Conservation (phyloP, 2,329 filamentous ascomycete genomes). For the Tolypocladium endophyticum region DNA sequence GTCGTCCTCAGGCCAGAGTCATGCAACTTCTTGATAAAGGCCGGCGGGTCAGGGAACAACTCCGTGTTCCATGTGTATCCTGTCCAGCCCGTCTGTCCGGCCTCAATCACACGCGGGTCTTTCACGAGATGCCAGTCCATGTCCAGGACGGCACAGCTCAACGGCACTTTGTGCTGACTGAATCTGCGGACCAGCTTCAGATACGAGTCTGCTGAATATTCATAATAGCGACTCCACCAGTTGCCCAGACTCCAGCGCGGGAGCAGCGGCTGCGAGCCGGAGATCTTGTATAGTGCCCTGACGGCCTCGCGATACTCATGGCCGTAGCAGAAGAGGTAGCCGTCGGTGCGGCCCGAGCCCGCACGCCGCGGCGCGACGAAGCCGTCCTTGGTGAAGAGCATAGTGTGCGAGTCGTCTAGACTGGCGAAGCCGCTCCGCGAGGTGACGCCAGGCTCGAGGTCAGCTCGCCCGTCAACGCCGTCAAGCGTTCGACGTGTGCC, state of each 20-base stretch:
- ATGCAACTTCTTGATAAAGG: constrained; percentile 41
- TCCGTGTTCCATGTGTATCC: constrained; percentile 7
- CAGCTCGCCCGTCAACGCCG: constrained; percentile 35
- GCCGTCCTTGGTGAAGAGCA: constrained; percentile 44
- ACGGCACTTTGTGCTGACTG: constrained; percentile 35
- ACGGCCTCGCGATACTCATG: constrained; percentile 44
- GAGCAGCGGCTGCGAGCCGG: constrained; percentile 42
- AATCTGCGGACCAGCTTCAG: constrained; percentile 47
- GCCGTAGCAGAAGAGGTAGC: constrained; percentile 51
- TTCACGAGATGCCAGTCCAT: constrained; percentile 57
- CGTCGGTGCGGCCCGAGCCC: constrained; percentile 35
- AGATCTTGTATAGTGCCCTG: constrained; percentile 42
- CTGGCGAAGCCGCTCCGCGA: constrained; percentile 38
- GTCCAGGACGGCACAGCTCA: constrained; percentile 50
- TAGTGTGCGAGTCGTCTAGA: constrained; percentile 43
- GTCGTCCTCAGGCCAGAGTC: constrained; percentile 40
- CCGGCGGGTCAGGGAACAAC: constrained; percentile 44
- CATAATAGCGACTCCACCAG: constrained; percentile 56
- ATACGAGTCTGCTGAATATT: constrained; percentile 45
- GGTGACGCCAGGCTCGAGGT: constrained; percentile 39
- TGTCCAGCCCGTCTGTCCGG: constrained; percentile 38
- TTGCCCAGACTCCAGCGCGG: constrained; percentile 51
- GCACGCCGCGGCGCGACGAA: constrained; percentile 36
- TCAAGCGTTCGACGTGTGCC: constrained; percentile 47
- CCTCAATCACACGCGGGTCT: constrained; percentile 29